Conservation (phyloP, 331 rosid species). For the Arachis monticola region DNA sequence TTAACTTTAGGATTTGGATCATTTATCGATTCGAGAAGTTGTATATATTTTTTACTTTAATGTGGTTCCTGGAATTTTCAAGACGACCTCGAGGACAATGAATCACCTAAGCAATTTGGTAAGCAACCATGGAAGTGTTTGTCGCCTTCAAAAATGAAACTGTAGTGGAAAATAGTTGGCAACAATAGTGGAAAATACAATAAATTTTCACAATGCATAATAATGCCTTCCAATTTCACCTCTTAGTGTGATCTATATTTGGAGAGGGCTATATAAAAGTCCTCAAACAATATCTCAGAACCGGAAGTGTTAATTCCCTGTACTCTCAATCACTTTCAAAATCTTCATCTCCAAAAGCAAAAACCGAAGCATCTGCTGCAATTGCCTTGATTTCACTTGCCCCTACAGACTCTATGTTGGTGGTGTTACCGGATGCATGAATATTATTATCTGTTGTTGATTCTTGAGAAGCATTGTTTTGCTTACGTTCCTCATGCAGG, state of each 20-base stretch:
- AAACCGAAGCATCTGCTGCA: constrained; percentile 97
- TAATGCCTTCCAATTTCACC: constrained; percentile 32
- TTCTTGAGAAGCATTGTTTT: constrained; percentile 45
- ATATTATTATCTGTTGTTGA: constrained; percentile 41
- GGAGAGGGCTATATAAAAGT: constrained; percentile 5
- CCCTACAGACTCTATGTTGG: constrained; percentile 49
- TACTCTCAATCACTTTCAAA: constrained; percentile 76
- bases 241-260: not conserved
- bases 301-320: not conserved
- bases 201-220: constrained; percentile 22
- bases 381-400: constrained; percentile 76
- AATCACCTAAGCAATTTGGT: not conserved
- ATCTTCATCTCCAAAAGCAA: constrained; percentile 89
- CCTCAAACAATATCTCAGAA: not conserved
- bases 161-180: not conserved
- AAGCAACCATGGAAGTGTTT: constrained; percentile 10
- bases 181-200: constrained; percentile 24
- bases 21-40: no score
- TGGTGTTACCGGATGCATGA: constrained; percentile 35
- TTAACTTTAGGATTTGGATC: no score
- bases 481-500: constrained; percentile 39
- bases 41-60: not conserved
- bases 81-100: constrained; percentile 6
- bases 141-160: not conserved
- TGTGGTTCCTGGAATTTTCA: not conserved